Conservation (phyloP, 2,329 filamentous ascomycete species). For the Uncinocarpus reesii region DNA sequence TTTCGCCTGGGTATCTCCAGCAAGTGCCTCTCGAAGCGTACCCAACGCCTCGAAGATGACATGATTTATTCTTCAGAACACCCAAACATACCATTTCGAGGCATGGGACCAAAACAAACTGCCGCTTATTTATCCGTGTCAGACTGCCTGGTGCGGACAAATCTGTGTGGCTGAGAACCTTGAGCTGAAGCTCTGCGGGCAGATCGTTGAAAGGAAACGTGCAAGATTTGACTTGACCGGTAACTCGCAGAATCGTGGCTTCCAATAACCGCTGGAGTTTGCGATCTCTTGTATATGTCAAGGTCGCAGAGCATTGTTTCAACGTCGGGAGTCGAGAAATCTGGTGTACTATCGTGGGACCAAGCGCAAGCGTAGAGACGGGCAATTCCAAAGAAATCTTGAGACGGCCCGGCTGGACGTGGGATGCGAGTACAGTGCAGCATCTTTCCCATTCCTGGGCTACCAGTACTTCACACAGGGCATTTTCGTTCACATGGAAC, state of each 20-base stretch:
- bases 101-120: background rate
- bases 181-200: background rate
- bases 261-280: background rate
- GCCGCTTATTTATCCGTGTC: background rate
- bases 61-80: too few species aligned
- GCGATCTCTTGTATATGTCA: background rate
- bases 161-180: background rate
- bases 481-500: background rate
- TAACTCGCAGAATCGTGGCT: background rate
- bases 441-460: background rate
- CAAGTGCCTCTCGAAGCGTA: background rate
- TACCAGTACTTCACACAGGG: background rate
- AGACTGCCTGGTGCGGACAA: background rate
- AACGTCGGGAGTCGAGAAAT: background rate
- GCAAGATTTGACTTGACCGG: background rate
- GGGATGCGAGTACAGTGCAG: background rate
- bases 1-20: background rate
- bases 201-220: background rate
- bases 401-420: background rate
- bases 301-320: background rate
- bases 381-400: background rate
- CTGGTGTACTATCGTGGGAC: background rate
- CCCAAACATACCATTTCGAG: background rate
- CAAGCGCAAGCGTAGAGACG: background rate
- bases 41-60: background rate